Conservation (phyloP, 495 filamentous ascomycete genomes). For the Hypoxylon subgilvum region DNA sequence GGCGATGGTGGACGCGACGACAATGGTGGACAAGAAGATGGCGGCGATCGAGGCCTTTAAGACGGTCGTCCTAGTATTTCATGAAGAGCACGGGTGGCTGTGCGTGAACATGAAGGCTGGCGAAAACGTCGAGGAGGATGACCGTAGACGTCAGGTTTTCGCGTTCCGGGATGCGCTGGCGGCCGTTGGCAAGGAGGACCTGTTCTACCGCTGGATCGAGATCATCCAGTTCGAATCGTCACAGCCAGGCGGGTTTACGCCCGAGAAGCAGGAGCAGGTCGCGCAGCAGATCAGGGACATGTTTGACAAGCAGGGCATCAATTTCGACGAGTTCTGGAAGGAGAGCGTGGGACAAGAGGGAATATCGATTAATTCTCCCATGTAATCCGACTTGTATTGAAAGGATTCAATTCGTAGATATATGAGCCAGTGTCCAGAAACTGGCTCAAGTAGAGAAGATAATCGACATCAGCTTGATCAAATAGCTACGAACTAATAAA, state of each 20-base stretch:
- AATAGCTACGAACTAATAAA: too few species aligned
- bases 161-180: slow-evolving; percentile 73
- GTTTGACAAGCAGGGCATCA: slow-evolving; percentile 71
- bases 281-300: slow-evolving; percentile 69
- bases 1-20: slow-evolving; percentile 72
- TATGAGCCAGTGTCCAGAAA: too few species aligned
- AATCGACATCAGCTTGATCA: too few species aligned
- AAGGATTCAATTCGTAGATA: too few species aligned
- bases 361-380: slow-evolving; percentile 1
- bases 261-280: slow-evolving; percentile 67
- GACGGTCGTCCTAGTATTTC: slow-evolving; percentile 68
- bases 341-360: slow-evolving; percentile 70
- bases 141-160: slow-evolving; percentile 67
- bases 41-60: slow-evolving; percentile 63
- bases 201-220: slow-evolving; percentile 88
- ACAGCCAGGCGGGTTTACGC: slow-evolving; percentile 72
- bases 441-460: too few species aligned
- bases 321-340: slow-evolving; percentile 78
- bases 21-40: slow-evolving; percentile 65
- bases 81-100: slow-evolving; percentile 70
- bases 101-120: slow-evolving; percentile 57
- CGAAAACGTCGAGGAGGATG: slow-evolving; percentile 60
- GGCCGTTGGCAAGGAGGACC: slow-evolving; percentile 75
- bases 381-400: too few species aligned
- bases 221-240: slow-evolving; percentile 81